These are phyloP conservation scores for Plantago ovata DNA, from an alignment of 257 asterid species.

Conservation along the genomic window DNA sequence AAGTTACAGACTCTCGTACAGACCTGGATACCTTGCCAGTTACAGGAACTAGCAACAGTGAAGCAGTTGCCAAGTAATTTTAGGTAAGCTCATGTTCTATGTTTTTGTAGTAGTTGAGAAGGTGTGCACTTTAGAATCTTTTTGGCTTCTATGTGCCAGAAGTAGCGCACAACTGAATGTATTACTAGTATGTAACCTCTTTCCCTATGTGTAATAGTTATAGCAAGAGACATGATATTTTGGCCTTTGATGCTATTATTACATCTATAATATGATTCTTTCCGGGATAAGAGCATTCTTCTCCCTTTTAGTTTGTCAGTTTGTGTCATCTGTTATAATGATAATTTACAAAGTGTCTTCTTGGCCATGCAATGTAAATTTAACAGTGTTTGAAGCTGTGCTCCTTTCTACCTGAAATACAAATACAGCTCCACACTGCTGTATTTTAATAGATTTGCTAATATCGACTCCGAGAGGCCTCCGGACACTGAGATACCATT, in stretches of 20 bases:
- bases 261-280: too few relatives aligned
- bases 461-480: too few relatives aligned
- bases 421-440: too few relatives aligned
- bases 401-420: too few relatives aligned
- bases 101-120: slow-evolving; percentile 20
- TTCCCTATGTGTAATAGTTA: slow-evolving; percentile 10
- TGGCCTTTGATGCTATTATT: slow-evolving; percentile 3
- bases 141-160: slow-evolving; percentile 16
- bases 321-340: too few relatives aligned
- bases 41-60: slow-evolving; percentile 40
- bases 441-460: too few relatives aligned
- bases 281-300: not conserved
- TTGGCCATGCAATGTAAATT: too few relatives aligned
- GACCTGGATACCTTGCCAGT: slow-evolving; percentile 68
- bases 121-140: slow-evolving; percentile 19
- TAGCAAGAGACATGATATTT: slow-evolving; percentile 10
- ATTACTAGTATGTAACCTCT: slow-evolving; percentile 26
- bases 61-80: slow-evolving; percentile 53
- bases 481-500: too few relatives aligned
- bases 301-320: not conserved
- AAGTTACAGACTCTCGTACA: slow-evolving; percentile 61
- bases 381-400: too few relatives aligned
- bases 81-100: not conserved
- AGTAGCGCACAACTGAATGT: slow-evolving; percentile 22
- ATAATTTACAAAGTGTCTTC: too few relatives aligned